These are phyloP conservation scores for Penicillium sp. DNA, from an alignment of 2,329 filamentous ascomycete genomes.

Conservation along the genomic window DNA sequence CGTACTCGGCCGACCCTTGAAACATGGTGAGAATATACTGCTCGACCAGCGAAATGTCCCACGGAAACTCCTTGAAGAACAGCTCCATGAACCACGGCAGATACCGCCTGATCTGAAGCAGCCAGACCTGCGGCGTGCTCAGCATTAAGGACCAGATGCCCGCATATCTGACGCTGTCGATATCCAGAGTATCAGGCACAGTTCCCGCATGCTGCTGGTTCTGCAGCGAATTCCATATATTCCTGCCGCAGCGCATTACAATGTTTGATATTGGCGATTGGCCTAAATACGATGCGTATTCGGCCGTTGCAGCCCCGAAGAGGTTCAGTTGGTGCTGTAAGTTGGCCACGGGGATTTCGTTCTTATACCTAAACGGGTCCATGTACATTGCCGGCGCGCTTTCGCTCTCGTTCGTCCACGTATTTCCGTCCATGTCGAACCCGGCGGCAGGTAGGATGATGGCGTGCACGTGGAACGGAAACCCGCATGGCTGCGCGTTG, in stretches of 20 bases:
- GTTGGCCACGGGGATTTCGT: slow-evolving; percentile 60
- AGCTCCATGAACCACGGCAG: slow-evolving; percentile 63
- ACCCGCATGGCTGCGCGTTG: slow-evolving; percentile 71
- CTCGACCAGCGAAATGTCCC: slow-evolving; percentile 69
- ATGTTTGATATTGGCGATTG: slow-evolving; percentile 64
- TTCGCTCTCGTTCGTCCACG: slow-evolving; percentile 16
- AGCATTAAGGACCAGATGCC: slow-evolving; percentile 68
- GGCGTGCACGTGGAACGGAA: slow-evolving; percentile 80
- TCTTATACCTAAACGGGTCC: slow-evolving; percentile 70
- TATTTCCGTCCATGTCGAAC: slow-evolving; percentile 56
- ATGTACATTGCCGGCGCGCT: slow-evolving; percentile 65
- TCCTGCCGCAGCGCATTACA: slow-evolving; percentile 71
- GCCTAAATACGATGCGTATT: slow-evolving; percentile 53
- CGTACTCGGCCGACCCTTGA: slow-evolving; percentile 49
- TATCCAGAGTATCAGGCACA: slow-evolving; percentile 41
- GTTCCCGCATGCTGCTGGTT: slow-evolving; percentile 37
- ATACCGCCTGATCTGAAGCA: slow-evolving; percentile 56
- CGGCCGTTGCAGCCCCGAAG: slow-evolving; percentile 40
- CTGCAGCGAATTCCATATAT: slow-evolving; percentile 71
- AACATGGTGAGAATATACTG: slow-evolving; percentile 64
- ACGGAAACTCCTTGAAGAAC: slow-evolving; percentile 62
- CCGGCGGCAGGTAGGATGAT: slow-evolving; percentile 64
- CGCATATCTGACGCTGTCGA: slow-evolving; percentile 64
- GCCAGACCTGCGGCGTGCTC: slow-evolving; percentile 40
- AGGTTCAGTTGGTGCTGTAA: slow-evolving; percentile 59